phyloP scores from a whole-genome alignment of 176 grass and related monocot genomes.

The Guadua angustifolia region DNA sequence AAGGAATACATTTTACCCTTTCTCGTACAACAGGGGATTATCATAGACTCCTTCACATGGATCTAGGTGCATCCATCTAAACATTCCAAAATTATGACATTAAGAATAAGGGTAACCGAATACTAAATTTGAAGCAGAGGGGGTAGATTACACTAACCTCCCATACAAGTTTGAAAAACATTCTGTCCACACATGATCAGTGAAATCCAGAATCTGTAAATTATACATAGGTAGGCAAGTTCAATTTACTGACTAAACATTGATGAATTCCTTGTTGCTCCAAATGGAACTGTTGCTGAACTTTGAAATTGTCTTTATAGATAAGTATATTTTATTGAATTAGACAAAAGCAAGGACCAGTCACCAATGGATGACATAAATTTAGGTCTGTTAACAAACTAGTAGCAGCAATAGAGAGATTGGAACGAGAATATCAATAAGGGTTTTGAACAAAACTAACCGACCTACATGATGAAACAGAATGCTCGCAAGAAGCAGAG shows the following conservation, averaged over 20 bases:
- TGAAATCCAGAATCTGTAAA: conserved; percentile 87
- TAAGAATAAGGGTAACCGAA: conserved; percentile 38
- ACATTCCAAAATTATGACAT: conserved; percentile 51
- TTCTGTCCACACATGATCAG: conserved; percentile 97
- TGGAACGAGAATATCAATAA: not conserved
- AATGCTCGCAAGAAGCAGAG: conserved; percentile 14
- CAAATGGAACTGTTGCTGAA: conserved; percentile 15
- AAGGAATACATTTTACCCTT: conserved; percentile 61
- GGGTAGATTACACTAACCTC: conserved; percentile 61
- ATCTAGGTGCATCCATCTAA: conserved; percentile 99
- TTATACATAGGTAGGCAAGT: conserved; percentile 37
- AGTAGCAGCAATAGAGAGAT: not conserved
- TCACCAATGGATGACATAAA: conserved; percentile 10
- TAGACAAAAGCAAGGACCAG: conserved; percentile 32
- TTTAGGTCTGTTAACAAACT: conserved; percentile 1
- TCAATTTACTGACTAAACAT: conserved; percentile 28
- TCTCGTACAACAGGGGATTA: conserved; percentile 92
- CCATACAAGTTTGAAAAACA: conserved; percentile 79
- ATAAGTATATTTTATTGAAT: conserved; percentile 25
- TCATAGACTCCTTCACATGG: conserved; percentile 93
- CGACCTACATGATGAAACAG: conserved; percentile 13
- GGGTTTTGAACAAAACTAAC: not conserved
- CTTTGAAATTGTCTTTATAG: not conserved
- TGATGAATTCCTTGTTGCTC: not conserved
- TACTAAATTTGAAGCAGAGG: conserved; percentile 23